Evolutionary conservation across 139 green algal genomes (phyloP), one percentile per base, ranked within the genome.

Genomic region (Coccomyxa sp.): DNA sequence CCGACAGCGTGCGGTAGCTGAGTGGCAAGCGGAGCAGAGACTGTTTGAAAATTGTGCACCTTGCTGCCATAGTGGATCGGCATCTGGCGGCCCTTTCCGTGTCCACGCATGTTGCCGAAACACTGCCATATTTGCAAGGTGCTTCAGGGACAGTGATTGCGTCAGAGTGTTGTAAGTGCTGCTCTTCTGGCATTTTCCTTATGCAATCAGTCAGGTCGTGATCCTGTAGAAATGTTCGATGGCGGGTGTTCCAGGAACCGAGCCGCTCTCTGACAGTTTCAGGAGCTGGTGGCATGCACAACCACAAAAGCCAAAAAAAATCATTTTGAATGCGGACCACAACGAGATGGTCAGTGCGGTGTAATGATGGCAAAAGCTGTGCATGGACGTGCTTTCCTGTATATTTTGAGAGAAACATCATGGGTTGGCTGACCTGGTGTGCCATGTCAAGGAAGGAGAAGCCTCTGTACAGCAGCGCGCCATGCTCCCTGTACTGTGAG

Each of bases 1-100:
- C 96, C 96, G 17, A 97, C 96, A 25, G 96, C 96, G 79, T 99
- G 96, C 15, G 96, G 96, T 60, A 98, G 88, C 89, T 99, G 96
- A 0, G 96, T 99, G 63, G 92, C 95, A 17, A 98, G 88, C 0
- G 95, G 92, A 0, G 95, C 98, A 13, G 92, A 96, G 71, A 99
- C 94, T 77, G 96, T 99, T 81, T 98, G 94, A 82, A 97, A 98
- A 78, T 93, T 87, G 17, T 94, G 90, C 31, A 89, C 86, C 57
- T 82, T 87, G 85, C 80, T 90, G 58, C 96, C 96, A 85, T 98
- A 98, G 87, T 98, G 96, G 51, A 98, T 94, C 38, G 96, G 96
- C 96, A 99, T 99, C 88, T 98, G 95, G 17, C 96, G 90, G 25
- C 96, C 96, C 88, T 97, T 97, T 60, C 92, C 93, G 57, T 86